Evolutionary conservation across 148 eudicot genomes (phyloP), one percentile per base, ranked within the genome.

Genomic region (Rhododendron ovatum): DNA sequence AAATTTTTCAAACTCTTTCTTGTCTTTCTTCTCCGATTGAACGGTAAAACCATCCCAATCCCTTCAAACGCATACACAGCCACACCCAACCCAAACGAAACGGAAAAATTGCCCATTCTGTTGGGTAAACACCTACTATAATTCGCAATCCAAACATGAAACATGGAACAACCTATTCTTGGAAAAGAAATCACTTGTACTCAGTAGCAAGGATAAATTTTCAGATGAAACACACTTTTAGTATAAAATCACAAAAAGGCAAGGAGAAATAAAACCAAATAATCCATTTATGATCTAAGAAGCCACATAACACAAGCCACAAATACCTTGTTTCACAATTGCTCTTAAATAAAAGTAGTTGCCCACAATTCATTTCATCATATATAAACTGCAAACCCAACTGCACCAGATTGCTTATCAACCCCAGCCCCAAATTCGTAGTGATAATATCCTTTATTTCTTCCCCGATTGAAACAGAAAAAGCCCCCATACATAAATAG

Each of bases 381-480:
- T 55, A 53, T 53, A 13, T 53, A 3, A 24, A 63, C 5, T 63
- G 28, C 71, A n/a, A 63, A 67, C 94, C 94, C 76, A 92, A 0
- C 63, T 93, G 96, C 28, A 93, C 92, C 83, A 93, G 35, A 4
- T 83, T 90, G 85, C 96, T 92, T 48, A 93, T 4, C 15, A 89
- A 15, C 10, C 96, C 94, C 9, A 86, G 88, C 79, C 96, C 96
- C 2, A 93, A 88, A 65, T 93, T 93, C 2, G 92, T 93, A 6
- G 96, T 93, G 87, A 93, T 93, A 5, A 93, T 93, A 67, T 93
- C 96, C 59, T 88, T 89, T 0, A 94, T 93, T 50, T 92, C 30
- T 30, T 30, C 30, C 30, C 30, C 30, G 30, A 30, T 30, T 30
- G 30, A 30, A 30, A 30, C 30, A 30, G 30, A 30, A 30, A 30